A percentile compares a stretch with the other conserved stretches of the same genome.
Evolutionary conservation across 306 rosid genomes (phyloP).

Genomic region (Vachellia pachyceras): DNA sequence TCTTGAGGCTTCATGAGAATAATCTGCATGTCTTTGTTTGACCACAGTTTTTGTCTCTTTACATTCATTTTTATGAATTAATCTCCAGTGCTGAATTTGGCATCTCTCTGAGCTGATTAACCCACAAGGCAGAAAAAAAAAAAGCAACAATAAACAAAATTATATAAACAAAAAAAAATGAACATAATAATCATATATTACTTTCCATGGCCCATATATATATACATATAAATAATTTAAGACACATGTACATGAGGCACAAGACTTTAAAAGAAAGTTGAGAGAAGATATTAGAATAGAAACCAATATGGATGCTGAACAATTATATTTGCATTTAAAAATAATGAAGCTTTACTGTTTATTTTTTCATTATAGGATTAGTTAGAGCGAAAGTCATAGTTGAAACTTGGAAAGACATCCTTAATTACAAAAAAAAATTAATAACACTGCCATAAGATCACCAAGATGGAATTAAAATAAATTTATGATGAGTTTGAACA

Average conservation of each 20-base stretch:
- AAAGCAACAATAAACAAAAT: background rate
- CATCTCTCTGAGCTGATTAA: constrained; percentile 41
- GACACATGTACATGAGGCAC: too few relatives aligned
- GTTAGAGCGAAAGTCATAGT: background rate
- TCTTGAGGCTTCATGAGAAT: background rate
- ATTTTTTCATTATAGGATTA: too few relatives aligned
- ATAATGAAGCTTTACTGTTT: too few relatives aligned
- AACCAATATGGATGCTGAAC: too few relatives aligned
- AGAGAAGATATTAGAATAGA: too few relatives aligned
- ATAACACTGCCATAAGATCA: background rate
- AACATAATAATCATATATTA: too few relatives aligned
- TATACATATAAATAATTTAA: too few relatives aligned
- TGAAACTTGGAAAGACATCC: background rate
- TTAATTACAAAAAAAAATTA: background rate
- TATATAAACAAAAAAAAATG: too few relatives aligned
- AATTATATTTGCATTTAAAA: too few relatives aligned
- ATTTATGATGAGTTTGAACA: background rate
- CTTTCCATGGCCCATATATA: too few relatives aligned
- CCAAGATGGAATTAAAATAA: background rate
- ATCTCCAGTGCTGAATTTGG: constrained; percentile 46
- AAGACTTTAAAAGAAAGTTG: too few relatives aligned
- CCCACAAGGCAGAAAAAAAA: too few relatives aligned
- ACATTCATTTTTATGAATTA: constrained; percentile 45
- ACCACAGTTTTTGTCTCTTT: background rate
- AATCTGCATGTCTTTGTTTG: background rate